Evolutionary conservation across 208 protist genomes (phyloP), one percentile per base, ranked within the genome.

Genomic region (Leishmania turanica): DNA sequence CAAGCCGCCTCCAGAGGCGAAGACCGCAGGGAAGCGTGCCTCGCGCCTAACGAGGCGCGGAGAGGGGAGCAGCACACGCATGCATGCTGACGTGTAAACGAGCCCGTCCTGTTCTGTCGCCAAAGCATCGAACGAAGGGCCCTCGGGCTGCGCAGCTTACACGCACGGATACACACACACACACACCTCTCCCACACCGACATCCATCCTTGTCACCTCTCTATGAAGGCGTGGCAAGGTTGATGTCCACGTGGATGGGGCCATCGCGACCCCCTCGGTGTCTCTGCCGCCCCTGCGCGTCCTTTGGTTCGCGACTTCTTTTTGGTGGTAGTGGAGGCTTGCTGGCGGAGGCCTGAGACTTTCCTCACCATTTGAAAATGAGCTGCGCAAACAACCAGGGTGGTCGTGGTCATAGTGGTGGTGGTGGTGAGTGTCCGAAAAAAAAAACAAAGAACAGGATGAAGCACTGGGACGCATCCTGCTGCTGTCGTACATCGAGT

Each of bases 401-500:
- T 45, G 24, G 40, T 42, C 3, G 42, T 45, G 56, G 40, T 42
- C 3, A 3, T 42, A 4, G 42, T 42, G 42, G 42, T 45, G 56
- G 56, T 45, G 56, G 56, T 3, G 56, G 24, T 9, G 56, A 6
- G 53, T 27, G 13, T 27, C 53, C 8, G 56, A 62, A 62, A 24
- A 3, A 19, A 62, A 62, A 24, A 3, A 19, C 7, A 31, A 17
- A 68, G 24, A 3, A 21, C 11, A 19, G 31, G 31, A 40, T 68
- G 62, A 68, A 17, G 62, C n/a, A 4, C 31, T 21, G 27, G 9
- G 27, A 13, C 27, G 15, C 31, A 68, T 68, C 62, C 5, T 68
- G 27, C 62, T 11, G 62, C 31, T 68, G 31, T 34, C 62, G 62
- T 68, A 68, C 62, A 68, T 68, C 42, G 69, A 74, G 47, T 54